phyloP scores from a whole-genome alignment of 108 stramenopile genomes.

The Fragilariopsis cylindrus region DNA sequence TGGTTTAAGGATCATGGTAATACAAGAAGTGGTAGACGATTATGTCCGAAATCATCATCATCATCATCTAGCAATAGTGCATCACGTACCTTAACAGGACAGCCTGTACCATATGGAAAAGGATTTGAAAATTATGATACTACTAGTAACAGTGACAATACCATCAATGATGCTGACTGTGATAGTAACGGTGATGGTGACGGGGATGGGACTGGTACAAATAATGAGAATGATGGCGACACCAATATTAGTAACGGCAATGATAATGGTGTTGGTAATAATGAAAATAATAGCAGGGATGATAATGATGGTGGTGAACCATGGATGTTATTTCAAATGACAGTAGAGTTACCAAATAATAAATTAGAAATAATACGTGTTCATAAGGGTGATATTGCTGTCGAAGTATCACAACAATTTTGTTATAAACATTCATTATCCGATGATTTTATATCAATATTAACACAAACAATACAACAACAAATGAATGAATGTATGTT shows the following conservation, averaged over 20 bases:
- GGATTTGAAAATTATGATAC: slow-evolving; percentile 15
- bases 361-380: slow-evolving; percentile 4
- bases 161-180: background rate
- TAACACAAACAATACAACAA: slow-evolving; percentile 16
- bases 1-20: slow-evolving; percentile 22
- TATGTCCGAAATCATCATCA: background rate
- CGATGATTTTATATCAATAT: slow-evolving; percentile 19
- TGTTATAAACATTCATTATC: slow-evolving; percentile 12
- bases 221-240: background rate
- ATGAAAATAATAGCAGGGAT: too few relatives aligned
- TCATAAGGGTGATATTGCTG: slow-evolving; percentile 20
- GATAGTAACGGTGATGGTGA: background rate
- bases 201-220: background rate
- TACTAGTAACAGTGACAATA: background rate
- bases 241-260: background rate
- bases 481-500: slow-evolving; percentile 6
- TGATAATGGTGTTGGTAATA: too few relatives aligned
- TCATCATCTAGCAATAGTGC: slow-evolving; percentile 12
- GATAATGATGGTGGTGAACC: slow-evolving; percentile 27
- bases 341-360: slow-evolving; percentile 21
- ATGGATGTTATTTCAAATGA: slow-evolving; percentile 33
- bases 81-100: slow-evolving; percentile 15
- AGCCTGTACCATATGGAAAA: slow-evolving; percentile 7
- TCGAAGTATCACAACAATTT: slow-evolving; percentile 21
- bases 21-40: slow-evolving; percentile 1